phyloP scores from a whole-genome alignment of 2,329 filamentous ascomycete genomes.

The Colletotrichum lupini region DNA sequence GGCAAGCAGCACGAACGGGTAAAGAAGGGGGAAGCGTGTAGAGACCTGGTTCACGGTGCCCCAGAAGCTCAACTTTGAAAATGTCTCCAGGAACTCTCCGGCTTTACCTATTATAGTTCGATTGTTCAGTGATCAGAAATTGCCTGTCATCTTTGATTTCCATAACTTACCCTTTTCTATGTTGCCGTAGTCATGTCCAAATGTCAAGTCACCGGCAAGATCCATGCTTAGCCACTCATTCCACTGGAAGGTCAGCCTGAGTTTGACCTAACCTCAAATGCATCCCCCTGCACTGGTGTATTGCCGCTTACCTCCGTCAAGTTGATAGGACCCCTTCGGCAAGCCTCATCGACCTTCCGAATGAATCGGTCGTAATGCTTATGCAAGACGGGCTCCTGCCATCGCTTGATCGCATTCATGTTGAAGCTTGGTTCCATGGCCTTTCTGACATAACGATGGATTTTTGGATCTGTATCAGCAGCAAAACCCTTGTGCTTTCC shows the following conservation, averaged over 20 bases:
- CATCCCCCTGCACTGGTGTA: too few relatives aligned
- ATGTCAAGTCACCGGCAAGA: constrained; percentile 39
- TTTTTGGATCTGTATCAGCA: neutral
- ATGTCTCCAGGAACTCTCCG: constrained; percentile 2
- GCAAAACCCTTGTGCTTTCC: neutral
- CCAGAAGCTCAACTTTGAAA: constrained; percentile 22
- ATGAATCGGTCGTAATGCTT: neutral
- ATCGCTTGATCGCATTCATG: neutral
- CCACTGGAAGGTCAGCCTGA: constrained; percentile 19
- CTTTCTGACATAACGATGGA: neutral
- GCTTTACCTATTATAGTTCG: neutral
- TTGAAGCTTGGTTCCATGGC: neutral
- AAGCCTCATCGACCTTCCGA: neutral
- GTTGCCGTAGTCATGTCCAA: constrained; percentile 34
- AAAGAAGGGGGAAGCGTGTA: constrained; percentile 4
- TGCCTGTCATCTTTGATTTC: too few relatives aligned
- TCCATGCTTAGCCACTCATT: constrained; percentile 40
- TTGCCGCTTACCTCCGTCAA: neutral
- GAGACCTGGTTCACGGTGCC: constrained; percentile 13
- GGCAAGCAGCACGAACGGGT: constrained; percentile 2
- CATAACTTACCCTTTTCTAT: constrained; percentile 37
- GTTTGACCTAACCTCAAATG: neutral
- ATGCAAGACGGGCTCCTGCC: neutral
- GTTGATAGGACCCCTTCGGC: neutral
- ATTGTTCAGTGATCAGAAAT: neutral